Evolutionary conservation across 2,329 filamentous ascomycete species (phyloP).

Genomic region (Diaporthe sp.): DNA sequence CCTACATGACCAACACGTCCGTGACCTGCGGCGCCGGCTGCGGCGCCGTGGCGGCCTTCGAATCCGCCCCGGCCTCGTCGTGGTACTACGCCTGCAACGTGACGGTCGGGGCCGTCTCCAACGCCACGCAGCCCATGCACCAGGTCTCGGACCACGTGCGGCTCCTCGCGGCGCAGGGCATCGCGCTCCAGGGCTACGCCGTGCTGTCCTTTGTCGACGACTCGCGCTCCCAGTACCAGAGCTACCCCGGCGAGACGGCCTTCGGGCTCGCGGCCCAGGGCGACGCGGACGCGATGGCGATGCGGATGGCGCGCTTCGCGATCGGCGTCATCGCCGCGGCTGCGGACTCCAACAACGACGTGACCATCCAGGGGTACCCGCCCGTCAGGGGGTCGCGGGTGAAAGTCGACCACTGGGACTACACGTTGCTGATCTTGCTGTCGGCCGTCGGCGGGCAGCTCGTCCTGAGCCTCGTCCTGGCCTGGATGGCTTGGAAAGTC

Average conservation of each 20-base stretch:
- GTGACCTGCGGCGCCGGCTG: slow-evolving; percentile 47
- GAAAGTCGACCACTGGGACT: slow-evolving; percentile 51
- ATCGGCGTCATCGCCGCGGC: slow-evolving; percentile 53
- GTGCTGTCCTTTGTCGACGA: slow-evolving; percentile 44
- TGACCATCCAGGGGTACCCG: slow-evolving; percentile 48
- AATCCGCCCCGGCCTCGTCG: slow-evolving; percentile 51
- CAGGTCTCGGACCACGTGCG: slow-evolving; percentile 53
- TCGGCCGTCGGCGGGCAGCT: slow-evolving; percentile 42
- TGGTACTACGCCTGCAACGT: slow-evolving; percentile 61
- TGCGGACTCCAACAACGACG: slow-evolving; percentile 48
- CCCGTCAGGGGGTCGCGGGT: slow-evolving; percentile 52
- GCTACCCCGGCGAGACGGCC: slow-evolving; percentile 57
- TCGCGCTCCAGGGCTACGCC: slow-evolving; percentile 58
- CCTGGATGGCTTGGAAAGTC: slow-evolving; percentile 26
- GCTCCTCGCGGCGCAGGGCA: slow-evolving; percentile 52
- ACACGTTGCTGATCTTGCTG: slow-evolving; percentile 50
- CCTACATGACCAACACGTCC: slow-evolving; percentile 52
- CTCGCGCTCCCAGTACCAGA: slow-evolving; percentile 52
- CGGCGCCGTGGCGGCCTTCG: slow-evolving; percentile 53
- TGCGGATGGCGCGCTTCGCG: slow-evolving; percentile 53
- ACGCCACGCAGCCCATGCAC: slow-evolving; percentile 31
- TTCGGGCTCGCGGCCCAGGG: slow-evolving; percentile 55
- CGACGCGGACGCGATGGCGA: slow-evolving; percentile 14
- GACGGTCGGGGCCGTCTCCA: slow-evolving; percentile 50
- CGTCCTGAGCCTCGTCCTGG: slow-evolving; percentile 27